A percentile compares a stretch with the other conserved stretches of the same genome.
These are phyloP conservation scores for Boletus pseudopeckii DNA, from an alignment of 768 basidiomycete genomes.

Conservation along the genomic window DNA sequence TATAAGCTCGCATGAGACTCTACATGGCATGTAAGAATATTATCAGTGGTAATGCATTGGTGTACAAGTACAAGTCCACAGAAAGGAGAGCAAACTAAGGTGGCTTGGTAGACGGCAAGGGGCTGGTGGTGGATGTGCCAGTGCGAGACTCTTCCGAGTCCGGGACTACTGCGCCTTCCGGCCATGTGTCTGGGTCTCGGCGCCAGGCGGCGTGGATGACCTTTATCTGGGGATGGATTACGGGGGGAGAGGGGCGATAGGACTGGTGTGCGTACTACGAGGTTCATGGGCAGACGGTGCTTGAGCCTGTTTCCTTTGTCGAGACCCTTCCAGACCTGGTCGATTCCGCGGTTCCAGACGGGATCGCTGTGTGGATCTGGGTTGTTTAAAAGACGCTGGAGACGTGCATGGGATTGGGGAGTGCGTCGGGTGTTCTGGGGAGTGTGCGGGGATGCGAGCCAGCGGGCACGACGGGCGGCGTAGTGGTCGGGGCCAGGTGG, in stretches of 20 bases:
- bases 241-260: background rate
- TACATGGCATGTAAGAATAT: constrained; percentile 11
- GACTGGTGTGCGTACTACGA: constrained; percentile 49
- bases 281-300: constrained; percentile 54
- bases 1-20: constrained; percentile 20
- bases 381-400: constrained; percentile 47
- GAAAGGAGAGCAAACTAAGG: background rate
- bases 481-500: constrained; percentile 65
- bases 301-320: constrained; percentile 56
- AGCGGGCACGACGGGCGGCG: constrained; percentile 57
- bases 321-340: constrained; percentile 63
- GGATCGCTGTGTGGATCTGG: constrained; percentile 49
- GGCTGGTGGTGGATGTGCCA: background rate
- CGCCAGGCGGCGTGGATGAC: constrained; percentile 74
- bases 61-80: background rate
- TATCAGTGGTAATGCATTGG: background rate
- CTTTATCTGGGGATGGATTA: constrained; percentile 51
- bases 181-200: constrained; percentile 71
- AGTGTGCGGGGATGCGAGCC: constrained; percentile 41
- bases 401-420: constrained; percentile 42
- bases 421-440: constrained; percentile 23
- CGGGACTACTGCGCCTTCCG: constrained; percentile 54
- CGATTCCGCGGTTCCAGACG: constrained; percentile 55
- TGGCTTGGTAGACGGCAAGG: background rate
- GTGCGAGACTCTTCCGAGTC: constrained; percentile 53